Percentiles rank a stretch among this genome's conserved stretches.
These are phyloP conservation scores for Aureobasidium sp. DNA, from an alignment of 2,329 filamentous ascomycete species.

Conservation along the genomic window DNA sequence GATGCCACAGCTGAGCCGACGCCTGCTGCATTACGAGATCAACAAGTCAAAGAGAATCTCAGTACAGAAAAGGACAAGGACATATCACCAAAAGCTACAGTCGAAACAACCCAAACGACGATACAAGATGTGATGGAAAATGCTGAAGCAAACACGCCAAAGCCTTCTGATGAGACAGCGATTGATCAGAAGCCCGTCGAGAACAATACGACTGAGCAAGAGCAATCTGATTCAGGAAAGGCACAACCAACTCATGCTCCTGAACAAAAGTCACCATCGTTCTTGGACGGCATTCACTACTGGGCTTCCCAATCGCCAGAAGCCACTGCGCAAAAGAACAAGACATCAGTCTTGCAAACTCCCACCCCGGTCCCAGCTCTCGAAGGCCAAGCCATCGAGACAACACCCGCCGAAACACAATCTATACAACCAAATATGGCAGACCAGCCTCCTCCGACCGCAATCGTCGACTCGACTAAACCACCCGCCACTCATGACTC, in stretches of 20 bases:
- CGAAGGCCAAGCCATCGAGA: not conserved
- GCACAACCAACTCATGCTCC: slow-evolving; percentile 14
- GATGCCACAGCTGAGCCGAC: not conserved
- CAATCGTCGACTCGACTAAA: slow-evolving; percentile 12
- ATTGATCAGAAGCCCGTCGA: not conserved
- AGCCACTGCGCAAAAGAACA: slow-evolving; percentile 2
- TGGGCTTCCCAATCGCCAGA: slow-evolving; percentile 22
- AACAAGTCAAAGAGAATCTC: not conserved
- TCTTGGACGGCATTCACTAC: slow-evolving; percentile 32
- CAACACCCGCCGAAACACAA: slow-evolving; percentile 14
- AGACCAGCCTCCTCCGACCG: not conserved
- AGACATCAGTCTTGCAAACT: slow-evolving; percentile 2
- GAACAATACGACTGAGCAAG: not conserved
- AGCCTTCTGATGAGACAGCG: not conserved
- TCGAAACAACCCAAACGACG: not conserved
- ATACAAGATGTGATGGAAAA: not conserved
- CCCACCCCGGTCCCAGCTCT: not conserved
- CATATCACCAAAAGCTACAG: not conserved
- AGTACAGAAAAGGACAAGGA: not conserved
- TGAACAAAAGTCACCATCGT: slow-evolving; percentile 26
- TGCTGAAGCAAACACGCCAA: not conserved
- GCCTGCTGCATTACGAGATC: not conserved
- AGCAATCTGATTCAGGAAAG: not conserved
- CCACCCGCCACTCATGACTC: slow-evolving; percentile 13
- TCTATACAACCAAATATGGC: slow-evolving; percentile 7